These are phyloP conservation scores for Cutaneotrichosporon cyanovorans DNA, from an alignment of 1,284 basidiomycete species.

Conservation along the genomic window DNA sequence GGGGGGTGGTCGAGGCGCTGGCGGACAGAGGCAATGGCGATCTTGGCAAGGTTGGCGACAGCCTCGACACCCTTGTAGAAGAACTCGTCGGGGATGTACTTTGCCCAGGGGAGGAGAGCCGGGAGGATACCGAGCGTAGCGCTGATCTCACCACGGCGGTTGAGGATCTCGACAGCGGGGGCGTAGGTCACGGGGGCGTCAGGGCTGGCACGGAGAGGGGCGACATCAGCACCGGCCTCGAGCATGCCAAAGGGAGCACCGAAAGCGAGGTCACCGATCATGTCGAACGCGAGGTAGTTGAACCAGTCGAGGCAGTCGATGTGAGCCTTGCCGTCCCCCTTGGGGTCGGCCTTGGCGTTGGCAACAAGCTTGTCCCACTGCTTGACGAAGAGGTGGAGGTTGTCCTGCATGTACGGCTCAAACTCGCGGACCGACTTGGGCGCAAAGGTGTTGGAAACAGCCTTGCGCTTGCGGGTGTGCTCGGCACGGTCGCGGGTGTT, in stretches of 20 bases:
- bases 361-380: conserved; percentile 75
- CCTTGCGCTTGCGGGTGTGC: conserved; percentile 82
- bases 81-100: conserved; percentile 58
- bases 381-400: conserved; percentile 56
- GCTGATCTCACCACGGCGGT: conserved; percentile 80
- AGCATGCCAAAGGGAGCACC: conserved; percentile 88
- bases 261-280: conserved; percentile 76
- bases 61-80: conserved; percentile 62
- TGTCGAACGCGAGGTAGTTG: conserved; percentile 81
- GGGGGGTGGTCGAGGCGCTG: conserved; percentile 55
- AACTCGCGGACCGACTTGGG: conserved; percentile 55
- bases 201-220: conserved; percentile 54
- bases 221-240: conserved; percentile 62
- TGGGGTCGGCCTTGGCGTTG: conserved; percentile 47
- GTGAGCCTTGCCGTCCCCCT: conserved; percentile 53
- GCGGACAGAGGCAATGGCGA: conserved; percentile 73
- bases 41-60: conserved; percentile 66
- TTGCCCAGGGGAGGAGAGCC: conserved; percentile 53
- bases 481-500: conserved; percentile 61
- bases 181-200: conserved; percentile 47
- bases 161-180: conserved; percentile 77
- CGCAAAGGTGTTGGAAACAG: conserved; percentile 78
- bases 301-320: conserved; percentile 67
- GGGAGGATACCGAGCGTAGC: conserved; percentile 77
- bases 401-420: conserved; percentile 64